These are phyloP conservation scores for Sphaerulina vaccinii DNA, from an alignment of 2,329 filamentous ascomycete genomes.

Conservation along the genomic window DNA sequence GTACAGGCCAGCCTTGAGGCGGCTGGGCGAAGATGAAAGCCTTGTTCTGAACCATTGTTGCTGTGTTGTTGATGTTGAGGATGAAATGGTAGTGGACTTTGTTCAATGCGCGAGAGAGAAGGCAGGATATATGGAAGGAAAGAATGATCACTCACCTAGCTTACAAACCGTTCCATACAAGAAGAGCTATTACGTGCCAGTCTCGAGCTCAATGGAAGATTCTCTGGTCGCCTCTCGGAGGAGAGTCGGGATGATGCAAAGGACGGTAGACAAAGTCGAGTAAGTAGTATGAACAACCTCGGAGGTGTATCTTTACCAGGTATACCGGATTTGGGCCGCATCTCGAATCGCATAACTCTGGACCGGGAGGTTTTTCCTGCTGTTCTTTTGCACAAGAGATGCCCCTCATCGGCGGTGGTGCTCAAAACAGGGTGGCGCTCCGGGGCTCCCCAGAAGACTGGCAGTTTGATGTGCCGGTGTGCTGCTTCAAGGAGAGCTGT, in stretches of 20 bases:
- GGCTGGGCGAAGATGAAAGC: constrained; percentile 69
- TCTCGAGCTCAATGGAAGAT: constrained; percentile 6
- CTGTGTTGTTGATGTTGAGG: constrained; percentile 1
- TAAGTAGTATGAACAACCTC: neutral
- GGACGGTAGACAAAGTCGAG: neutral
- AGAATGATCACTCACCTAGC: neutral
- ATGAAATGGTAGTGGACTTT: too few species aligned
- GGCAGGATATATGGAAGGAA: neutral
- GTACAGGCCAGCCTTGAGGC: constrained; percentile 65
- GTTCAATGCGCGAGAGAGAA: neutral
- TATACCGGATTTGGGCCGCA: neutral
- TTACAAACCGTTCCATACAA: constrained; percentile 4
- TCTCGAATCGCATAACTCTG: too few species aligned
- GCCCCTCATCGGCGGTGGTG: neutral
- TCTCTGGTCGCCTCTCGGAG: constrained; percentile 3
- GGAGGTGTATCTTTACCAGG: constrained; percentile 10
- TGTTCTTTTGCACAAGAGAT: too few species aligned
- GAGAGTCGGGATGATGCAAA: constrained; percentile 5
- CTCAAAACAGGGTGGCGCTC: neutral
- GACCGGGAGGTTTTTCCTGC: too few species aligned
- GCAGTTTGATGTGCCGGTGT: neutral
- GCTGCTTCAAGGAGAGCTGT: neutral
- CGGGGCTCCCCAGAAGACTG: neutral
- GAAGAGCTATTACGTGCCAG: constrained; percentile 7
- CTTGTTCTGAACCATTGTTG: constrained; percentile 65